Evolutionary conservation across 116 monocot species (phyloP), one percentile per base, ranked within the genome.

Genomic region (Papilionanthe hybrid): DNA sequence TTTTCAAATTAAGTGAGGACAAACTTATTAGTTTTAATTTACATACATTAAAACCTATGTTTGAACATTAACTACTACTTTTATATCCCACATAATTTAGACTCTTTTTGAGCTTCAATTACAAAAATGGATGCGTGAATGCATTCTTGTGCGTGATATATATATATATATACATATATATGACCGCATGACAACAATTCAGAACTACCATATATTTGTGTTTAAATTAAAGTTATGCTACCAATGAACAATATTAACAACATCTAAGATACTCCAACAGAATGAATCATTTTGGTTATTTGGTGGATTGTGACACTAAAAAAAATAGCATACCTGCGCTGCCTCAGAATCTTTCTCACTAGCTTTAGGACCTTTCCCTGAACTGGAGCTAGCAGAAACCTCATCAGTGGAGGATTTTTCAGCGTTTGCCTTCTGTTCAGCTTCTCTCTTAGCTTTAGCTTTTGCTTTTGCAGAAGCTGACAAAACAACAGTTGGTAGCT

Each of bases 391-490:
- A 45, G 73, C 44, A 28, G 72, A 78, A 56, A 78, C 73, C 44
- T 84, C 92, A 56, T 75, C 80, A 77, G 27, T 41, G 42, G 84
- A 42, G 23, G 85, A 37, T 81, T 90, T 92, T 77, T 92, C 92
- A 53, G 67, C 57, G 77, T 12, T 75, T 29, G 85, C 85, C 75
- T 91, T 92, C 43, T 82, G 90, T 77, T 97, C 92, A 45, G 94
- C 97, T 73, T 98, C 94, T 79, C 93, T 99, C 79, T 95, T 99
- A 19, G 88, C 93, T 83, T 89, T 90, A 56, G 91, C 84, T 83
- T 91, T 94, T 67, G 95, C 91, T 84, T 99, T 99, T 43, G 93
- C 95, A 48, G 93, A 87, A 30, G 95, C 95, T 43, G 99, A 99
- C 55, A 99, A 82, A 68, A 99, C 88, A 41, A 95, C 99, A 73